Conservation (phyloP, 306 rosid genomes). For the Geum urbanum region DNA sequence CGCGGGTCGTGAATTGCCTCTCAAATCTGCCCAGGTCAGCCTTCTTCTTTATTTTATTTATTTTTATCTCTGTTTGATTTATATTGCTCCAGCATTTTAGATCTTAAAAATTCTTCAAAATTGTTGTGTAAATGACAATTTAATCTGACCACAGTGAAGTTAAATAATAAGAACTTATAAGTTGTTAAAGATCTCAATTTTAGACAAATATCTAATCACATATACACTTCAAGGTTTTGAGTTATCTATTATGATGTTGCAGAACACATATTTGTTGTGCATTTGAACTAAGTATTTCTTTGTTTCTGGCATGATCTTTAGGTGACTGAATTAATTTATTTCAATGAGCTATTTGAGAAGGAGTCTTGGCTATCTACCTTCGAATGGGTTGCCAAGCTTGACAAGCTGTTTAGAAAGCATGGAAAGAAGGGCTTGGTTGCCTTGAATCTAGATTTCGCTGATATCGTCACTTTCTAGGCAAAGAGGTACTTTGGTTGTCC, state of each 20-base stretch:
- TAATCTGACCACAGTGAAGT: background rate
- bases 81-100: background rate
- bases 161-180: too few species aligned
- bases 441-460: slow-evolving; percentile 79
- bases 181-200: background rate
- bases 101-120: background rate
- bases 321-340: slow-evolving; percentile 77
- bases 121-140: slow-evolving; percentile 1
- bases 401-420: slow-evolving; percentile 97
- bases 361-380: slow-evolving; percentile 94
- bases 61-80: background rate
- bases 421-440: slow-evolving; percentile 99
- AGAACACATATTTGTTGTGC: background rate
- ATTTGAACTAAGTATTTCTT: background rate
- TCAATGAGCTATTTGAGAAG: slow-evolving; percentile 66
- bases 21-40: slow-evolving; percentile 88
- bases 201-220: background rate
- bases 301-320: slow-evolving; percentile 11
- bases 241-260: background rate
- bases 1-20: slow-evolving; percentile 60
- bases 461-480: slow-evolving; percentile 82
- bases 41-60: background rate
- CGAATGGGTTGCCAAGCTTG: slow-evolving; percentile 91
- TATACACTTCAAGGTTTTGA: background rate
- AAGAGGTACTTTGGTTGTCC: slow-evolving; percentile 44